Conservation (phyloP, 345 rosid genomes). For the Pugionium cornutum region DNA sequence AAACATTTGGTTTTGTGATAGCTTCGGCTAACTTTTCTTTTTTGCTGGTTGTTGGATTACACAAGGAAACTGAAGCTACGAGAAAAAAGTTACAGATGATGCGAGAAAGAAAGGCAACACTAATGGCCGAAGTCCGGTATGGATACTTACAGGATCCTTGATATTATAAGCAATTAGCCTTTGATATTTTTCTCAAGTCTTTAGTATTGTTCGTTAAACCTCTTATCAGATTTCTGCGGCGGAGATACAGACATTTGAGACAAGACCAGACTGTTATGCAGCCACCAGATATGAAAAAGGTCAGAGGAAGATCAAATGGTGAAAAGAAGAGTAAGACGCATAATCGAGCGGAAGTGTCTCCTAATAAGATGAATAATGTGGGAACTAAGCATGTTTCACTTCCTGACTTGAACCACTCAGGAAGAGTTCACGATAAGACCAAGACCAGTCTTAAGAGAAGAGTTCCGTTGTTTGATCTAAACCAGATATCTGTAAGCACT, state of each 20-base stretch:
- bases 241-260: conserved; percentile 55
- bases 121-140: conserved; percentile 79
- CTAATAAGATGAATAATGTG: conserved; percentile 13
- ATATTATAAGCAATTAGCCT: too few relatives aligned
- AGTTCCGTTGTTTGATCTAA: conserved; percentile 73
- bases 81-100: conserved; percentile 50
- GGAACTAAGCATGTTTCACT: conserved; percentile 39
- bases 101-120: conserved; percentile 55
- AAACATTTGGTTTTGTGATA: conserved; percentile 16
- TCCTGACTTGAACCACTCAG: conserved; percentile 52
- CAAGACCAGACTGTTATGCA: conserved; percentile 42
- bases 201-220: conserved; percentile 18
- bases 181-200: not conserved
- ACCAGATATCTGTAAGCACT: conserved; percentile 74
- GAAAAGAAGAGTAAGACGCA: conserved; percentile 15
- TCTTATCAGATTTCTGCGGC: conserved; percentile 59
- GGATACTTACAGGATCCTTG: not conserved
- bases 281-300: conserved; percentile 12
- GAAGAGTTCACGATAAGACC: conserved; percentile 41
- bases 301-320: conserved; percentile 35
- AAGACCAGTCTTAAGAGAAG: conserved; percentile 47
- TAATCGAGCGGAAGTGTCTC: conserved; percentile 24
- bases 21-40: conserved; percentile 3
- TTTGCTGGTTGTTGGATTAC: conserved; percentile 6
- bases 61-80: conserved; percentile 62